A percentile compares a stretch with the other conserved stretches of the same genome.
Conservation (phyloP, 352 stramenopile genomes). For the Phytophthora syringae region DNA sequence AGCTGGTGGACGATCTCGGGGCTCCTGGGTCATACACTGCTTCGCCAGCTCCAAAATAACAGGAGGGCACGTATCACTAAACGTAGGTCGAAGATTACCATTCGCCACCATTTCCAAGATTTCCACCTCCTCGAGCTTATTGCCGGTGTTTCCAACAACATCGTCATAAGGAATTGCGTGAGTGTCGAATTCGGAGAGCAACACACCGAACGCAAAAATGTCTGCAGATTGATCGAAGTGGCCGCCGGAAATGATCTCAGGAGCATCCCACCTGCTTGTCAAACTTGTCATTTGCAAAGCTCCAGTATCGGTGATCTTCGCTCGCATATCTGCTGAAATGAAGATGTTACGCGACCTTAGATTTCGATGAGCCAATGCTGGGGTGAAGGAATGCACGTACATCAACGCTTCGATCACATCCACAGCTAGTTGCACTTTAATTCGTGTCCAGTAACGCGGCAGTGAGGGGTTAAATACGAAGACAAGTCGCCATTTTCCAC, state of each 20-base stretch:
- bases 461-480: slow-evolving; percentile 19
- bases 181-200: slow-evolving; percentile 69
- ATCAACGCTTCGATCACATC: slow-evolving; percentile 55
- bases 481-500: slow-evolving; percentile 33
- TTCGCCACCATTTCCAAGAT: slow-evolving; percentile 45
- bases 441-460: slow-evolving; percentile 15
- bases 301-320: slow-evolving; percentile 38
- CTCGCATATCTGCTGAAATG: slow-evolving; percentile 29
- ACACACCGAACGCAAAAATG: slow-evolving; percentile 63
- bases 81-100: slow-evolving; percentile 28
- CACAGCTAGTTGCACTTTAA: slow-evolving; percentile 46
- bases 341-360: slow-evolving; percentile 41
- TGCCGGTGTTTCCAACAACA: slow-evolving; percentile 2
- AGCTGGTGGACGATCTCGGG: slow-evolving; percentile 20
- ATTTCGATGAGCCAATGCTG: slow-evolving; percentile 28
- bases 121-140: slow-evolving; percentile 38
- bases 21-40: slow-evolving; percentile 35
- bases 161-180: slow-evolving; percentile 52
- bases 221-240: slow-evolving; percentile 55
- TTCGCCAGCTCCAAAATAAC: slow-evolving; percentile 32
- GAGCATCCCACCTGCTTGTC: slow-evolving; percentile 66
- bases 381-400: slow-evolving; percentile 44
- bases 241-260: slow-evolving; percentile 62
- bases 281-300: slow-evolving; percentile 28
- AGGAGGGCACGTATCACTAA: slow-evolving; percentile 27